phyloP scores from a whole-genome alignment of 176 grass and related monocot species.

The Avena sativa region DNA sequence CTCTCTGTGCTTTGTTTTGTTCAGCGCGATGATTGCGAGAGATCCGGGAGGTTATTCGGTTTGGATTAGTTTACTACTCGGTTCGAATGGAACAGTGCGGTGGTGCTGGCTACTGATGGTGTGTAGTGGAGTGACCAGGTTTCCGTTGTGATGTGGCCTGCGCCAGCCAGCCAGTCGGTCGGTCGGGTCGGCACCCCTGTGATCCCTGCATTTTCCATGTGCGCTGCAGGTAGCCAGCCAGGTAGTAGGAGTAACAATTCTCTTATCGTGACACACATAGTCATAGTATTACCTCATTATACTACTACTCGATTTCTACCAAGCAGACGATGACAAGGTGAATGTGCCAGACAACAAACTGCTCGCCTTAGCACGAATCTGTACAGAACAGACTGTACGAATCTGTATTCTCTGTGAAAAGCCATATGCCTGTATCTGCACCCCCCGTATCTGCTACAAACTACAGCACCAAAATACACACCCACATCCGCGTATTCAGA shows the following conservation, averaged over 20 bases:
- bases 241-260: too few relatives aligned
- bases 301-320: too few relatives aligned
- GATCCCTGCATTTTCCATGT: neutral
- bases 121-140: neutral
- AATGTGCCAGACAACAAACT: too few relatives aligned
- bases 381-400: neutral
- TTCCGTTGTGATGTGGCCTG: neutral
- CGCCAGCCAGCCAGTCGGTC: neutral
- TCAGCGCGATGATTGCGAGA: neutral
- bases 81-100: neutral
- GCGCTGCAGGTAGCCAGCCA: too few relatives aligned
- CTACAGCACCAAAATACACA: neutral
- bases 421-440: neutral
- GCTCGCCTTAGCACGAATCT: neutral
- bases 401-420: neutral
- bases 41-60: neutral
- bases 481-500: neutral
- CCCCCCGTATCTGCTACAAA: neutral
- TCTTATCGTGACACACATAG: too few relatives aligned
- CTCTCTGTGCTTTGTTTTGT: neutral
- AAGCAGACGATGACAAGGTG: too few relatives aligned
- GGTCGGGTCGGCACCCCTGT: neutral
- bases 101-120: neutral
- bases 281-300: too few relatives aligned
- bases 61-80: neutral